A percentile compares a stretch with the other conserved stretches of the same genome.
These are phyloP conservation scores for Haplosporangium sp. DNA, from an alignment of 371 early-diverging fungal species.

Conservation along the genomic window DNA sequence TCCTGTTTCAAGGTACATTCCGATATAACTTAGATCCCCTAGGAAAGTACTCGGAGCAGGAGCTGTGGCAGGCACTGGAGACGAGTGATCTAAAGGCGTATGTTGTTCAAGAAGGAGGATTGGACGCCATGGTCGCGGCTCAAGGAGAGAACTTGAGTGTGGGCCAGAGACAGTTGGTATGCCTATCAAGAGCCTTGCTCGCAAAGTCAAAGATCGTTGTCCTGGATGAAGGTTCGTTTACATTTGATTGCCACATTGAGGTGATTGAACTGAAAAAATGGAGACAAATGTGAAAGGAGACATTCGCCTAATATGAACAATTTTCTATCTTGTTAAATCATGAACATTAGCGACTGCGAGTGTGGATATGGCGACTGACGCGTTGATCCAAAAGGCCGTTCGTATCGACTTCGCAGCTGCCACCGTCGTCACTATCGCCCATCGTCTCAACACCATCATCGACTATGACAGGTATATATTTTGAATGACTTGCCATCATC, in stretches of 20 bases:
- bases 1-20: slow-evolving; percentile 81
- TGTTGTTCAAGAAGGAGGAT: slow-evolving; percentile 60
- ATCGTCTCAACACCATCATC: slow-evolving; percentile 65
- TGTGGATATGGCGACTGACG: slow-evolving; percentile 54
- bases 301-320: too few relatives aligned
- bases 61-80: slow-evolving; percentile 69
- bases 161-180: slow-evolving; percentile 74
- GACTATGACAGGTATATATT: slow-evolving; percentile 45
- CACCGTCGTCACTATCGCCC: slow-evolving; percentile 95
- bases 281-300: too few relatives aligned
- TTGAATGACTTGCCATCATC: background rate
- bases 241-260: background rate
- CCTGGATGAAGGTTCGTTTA: slow-evolving; percentile 64
- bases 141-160: slow-evolving; percentile 69
- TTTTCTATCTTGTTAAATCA: background rate
- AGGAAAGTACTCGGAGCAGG: slow-evolving; percentile 64
- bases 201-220: slow-evolving; percentile 63
- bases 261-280: background rate
- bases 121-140: slow-evolving; percentile 55
- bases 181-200: slow-evolving; percentile 69
- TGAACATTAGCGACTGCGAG: slow-evolving; percentile 44
- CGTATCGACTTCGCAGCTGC: slow-evolving; percentile 87
- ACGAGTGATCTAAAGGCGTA: slow-evolving; percentile 62
- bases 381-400: slow-evolving; percentile 71
- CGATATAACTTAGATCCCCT: slow-evolving; percentile 80